Conservation (phyloP, 1,284 basidiomycete species). For the Puccinia brachypodii region DNA sequence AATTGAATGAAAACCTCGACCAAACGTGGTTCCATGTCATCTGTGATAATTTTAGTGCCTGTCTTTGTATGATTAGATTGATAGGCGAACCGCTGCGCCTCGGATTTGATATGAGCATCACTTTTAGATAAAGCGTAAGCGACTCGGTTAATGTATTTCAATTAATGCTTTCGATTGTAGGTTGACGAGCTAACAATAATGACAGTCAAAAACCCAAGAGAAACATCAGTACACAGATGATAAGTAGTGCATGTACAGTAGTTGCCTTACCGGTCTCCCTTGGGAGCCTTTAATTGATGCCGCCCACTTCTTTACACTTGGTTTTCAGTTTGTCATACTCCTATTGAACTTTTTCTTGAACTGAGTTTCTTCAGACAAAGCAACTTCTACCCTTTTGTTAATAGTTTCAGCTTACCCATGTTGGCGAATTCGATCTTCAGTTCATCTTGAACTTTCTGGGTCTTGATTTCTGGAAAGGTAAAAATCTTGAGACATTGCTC, state of each 20-base stretch:
- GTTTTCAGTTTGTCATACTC: slow-evolving; percentile 44
- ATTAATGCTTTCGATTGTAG: slow-evolving; percentile 35
- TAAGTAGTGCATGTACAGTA: not conserved
- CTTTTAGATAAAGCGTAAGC: slow-evolving; percentile 24
- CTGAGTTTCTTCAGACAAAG: slow-evolving; percentile 2
- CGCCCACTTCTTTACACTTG: slow-evolving; percentile 29
- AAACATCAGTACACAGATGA: not conserved
- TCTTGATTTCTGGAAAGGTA: slow-evolving; percentile 67
- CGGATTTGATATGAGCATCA: slow-evolving; percentile 10
- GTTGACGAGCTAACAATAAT: slow-evolving; percentile 17
- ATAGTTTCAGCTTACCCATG: slow-evolving; percentile 55
- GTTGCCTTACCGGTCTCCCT: slow-evolving; percentile 30
- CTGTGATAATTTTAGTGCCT: slow-evolving; percentile 8
- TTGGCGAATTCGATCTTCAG: slow-evolving; percentile 45
- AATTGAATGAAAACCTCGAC: slow-evolving; percentile 9
- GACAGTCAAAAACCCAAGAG: not conserved
- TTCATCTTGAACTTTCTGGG: slow-evolving; percentile 56
- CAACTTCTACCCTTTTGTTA: slow-evolving; percentile 17
- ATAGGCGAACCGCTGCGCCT: slow-evolving; percentile 19
- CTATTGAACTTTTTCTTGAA: slow-evolving; percentile 18
- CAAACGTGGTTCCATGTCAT: slow-evolving; percentile 15
- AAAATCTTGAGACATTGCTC: slow-evolving; percentile 78
- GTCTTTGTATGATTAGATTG: slow-evolving; percentile 32
- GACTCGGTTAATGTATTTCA: slow-evolving; percentile 36
- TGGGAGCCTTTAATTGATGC: slow-evolving; percentile 41